phyloP scores from a whole-genome alignment of 257 asterid genomes.

The Avicennia marina region DNA sequence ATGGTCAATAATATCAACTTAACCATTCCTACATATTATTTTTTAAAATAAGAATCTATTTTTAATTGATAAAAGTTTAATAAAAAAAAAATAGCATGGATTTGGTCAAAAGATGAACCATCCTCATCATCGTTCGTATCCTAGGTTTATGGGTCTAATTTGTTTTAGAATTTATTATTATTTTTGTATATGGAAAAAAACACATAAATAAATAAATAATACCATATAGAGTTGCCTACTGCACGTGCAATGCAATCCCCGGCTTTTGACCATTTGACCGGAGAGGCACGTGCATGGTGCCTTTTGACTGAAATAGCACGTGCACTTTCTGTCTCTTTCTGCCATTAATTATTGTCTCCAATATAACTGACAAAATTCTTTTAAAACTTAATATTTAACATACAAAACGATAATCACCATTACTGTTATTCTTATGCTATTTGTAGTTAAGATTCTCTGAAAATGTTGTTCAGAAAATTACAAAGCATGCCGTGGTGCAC shows the following conservation, averaged over 20 bases:
- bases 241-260: slow-evolving; percentile 55
- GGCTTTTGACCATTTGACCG: slow-evolving; percentile 59
- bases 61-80: neutral
- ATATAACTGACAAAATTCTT: no score
- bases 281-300: slow-evolving; percentile 74
- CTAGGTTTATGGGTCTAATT: slow-evolving; percentile 7
- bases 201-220: neutral
- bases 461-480: no score
- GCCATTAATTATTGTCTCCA: slow-evolving; percentile 12
- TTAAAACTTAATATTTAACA: no score
- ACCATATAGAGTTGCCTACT: slow-evolving; percentile 18
- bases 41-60: no score
- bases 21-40: no score
- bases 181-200: no score
- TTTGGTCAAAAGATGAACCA: slow-evolving; percentile 12
- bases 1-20: slow-evolving; percentile 12
- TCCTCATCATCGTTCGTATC: slow-evolving; percentile 29
- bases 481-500: no score
- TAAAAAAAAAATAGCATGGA: slow-evolving; percentile 6
- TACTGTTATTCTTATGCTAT: no score
- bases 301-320: no score
- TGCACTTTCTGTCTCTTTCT: slow-evolving; percentile 25
- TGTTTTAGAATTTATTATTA: no score
- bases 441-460: no score
- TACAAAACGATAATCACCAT: no score